A percentile compares a stretch with the other conserved stretches of the same genome.
These are phyloP conservation scores for Sphenostylis stenocarpa DNA, from an alignment of 306 rosid genomes.

Conservation along the genomic window DNA sequence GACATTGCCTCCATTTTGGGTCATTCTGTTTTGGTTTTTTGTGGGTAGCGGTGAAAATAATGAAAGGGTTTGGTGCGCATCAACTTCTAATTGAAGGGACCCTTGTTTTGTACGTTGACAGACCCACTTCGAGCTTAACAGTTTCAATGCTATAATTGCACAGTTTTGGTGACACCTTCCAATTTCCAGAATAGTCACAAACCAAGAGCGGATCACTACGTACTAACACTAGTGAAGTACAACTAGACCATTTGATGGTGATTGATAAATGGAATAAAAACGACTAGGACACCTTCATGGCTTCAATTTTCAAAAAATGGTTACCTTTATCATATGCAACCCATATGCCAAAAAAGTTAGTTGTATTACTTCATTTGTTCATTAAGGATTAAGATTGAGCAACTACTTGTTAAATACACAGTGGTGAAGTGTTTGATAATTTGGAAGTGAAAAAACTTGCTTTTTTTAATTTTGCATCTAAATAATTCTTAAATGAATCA, in stretches of 20 bases:
- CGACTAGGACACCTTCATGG: neutral
- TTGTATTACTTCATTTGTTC: neutral
- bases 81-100: neutral
- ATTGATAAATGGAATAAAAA: neutral
- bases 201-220: neutral
- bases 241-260: neutral
- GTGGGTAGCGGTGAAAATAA: neutral
- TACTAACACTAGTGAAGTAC: neutral
- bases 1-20: neutral
- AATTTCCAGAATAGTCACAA: neutral
- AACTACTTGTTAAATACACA: neutral
- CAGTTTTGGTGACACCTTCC: neutral
- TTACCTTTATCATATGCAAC: conserved; percentile 11
- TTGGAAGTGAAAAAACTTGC: neutral
- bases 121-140: neutral
- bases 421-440: neutral
- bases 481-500: neutral
- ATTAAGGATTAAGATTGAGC: neutral
- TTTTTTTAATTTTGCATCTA: neutral
- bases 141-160: neutral
- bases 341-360: neutral
- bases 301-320: neutral
- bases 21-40: conserved; percentile 1
- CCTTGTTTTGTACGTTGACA: conserved; percentile 4
- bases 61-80: neutral